These are phyloP conservation scores for Coemansia sp. DNA, from an alignment of 192 early-diverging fungal genomes.

Conservation along the genomic window DNA sequence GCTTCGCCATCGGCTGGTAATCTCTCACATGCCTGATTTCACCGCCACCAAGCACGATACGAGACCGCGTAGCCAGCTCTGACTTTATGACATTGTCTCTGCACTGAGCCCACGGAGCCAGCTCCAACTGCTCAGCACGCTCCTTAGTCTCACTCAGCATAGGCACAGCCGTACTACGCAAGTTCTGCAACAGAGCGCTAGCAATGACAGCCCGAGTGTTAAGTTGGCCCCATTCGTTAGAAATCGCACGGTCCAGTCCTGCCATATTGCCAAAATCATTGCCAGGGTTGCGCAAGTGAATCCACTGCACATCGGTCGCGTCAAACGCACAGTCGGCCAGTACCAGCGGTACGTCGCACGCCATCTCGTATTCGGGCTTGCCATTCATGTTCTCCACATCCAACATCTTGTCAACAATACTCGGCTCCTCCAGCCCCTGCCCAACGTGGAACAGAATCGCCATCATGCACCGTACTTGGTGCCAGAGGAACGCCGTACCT, in stretches of 20 bases:
- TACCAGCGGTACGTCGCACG: slow-evolving; percentile 83
- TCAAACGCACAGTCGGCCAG: slow-evolving; percentile 82
- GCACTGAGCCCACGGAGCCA: slow-evolving; percentile 24
- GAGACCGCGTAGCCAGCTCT: slow-evolving; percentile 6
- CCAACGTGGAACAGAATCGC: slow-evolving; percentile 84
- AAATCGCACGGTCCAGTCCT: slow-evolving; percentile 23
- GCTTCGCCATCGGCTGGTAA: slow-evolving; percentile 43
- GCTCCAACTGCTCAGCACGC: neutral
- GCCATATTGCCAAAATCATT: slow-evolving; percentile 30
- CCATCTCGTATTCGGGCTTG: slow-evolving; percentile 91
- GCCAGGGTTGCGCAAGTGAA: slow-evolving; percentile 43
- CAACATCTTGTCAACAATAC: slow-evolving; percentile 65
- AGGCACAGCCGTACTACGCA: slow-evolving; percentile 24
- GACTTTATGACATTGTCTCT: neutral
- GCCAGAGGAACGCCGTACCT: slow-evolving; percentile 94
- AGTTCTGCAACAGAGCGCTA: slow-evolving; percentile 40
- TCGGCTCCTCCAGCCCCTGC: slow-evolving; percentile 71
- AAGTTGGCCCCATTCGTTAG: slow-evolving; percentile 28
- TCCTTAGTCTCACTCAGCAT: neutral
- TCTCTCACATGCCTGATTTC: slow-evolving; percentile 15
- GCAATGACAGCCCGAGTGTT: slow-evolving; percentile 37
- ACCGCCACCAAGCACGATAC: slow-evolving; percentile 32
- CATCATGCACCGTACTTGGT: slow-evolving; percentile 98
- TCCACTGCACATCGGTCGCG: slow-evolving; percentile 58
- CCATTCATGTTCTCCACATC: slow-evolving; percentile 63